phyloP scores from a whole-genome alignment of 495 filamentous ascomycete genomes.

The Oidiodendron maius region DNA sequence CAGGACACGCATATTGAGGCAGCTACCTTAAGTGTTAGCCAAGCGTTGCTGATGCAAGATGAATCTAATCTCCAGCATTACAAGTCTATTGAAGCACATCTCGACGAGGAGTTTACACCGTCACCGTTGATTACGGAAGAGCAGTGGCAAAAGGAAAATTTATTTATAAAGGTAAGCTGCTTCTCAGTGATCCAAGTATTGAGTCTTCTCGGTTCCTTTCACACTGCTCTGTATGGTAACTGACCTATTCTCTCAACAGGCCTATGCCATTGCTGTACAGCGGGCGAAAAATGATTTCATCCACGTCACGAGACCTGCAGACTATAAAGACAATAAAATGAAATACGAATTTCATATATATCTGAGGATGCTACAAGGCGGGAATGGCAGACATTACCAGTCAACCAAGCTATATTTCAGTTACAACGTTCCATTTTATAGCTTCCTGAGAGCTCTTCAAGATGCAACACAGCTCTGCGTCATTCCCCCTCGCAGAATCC shows the following conservation, averaged over 20 bases:
- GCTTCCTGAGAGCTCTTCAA: conserved; percentile 6
- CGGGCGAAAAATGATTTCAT: background rate
- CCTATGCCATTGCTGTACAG: background rate
- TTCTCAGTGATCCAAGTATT: background rate
- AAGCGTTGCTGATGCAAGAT: no score
- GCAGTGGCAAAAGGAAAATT: background rate
- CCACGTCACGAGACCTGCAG: background rate
- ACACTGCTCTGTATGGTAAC: no score
- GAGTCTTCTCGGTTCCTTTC: background rate
- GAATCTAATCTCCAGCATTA: no score
- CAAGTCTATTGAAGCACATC: no score
- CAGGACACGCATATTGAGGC: no score
- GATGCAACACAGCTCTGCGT: conserved; percentile 1
- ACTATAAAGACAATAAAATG: background rate
- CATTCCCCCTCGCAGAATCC: conserved; percentile 11
- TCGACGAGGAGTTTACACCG: no score
- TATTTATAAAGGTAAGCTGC: background rate
- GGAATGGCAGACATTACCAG: background rate
- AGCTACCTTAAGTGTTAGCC: no score
- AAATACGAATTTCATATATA: background rate
- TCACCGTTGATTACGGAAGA: background rate
- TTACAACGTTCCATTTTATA: conserved; percentile 2
- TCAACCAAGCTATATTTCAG: background rate
- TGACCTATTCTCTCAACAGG: background rate
- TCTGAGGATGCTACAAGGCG: conserved; percentile 2